phyloP scores from a whole-genome alignment of 1,284 basidiomycete genomes.

The Leccinum pallidistipes region DNA sequence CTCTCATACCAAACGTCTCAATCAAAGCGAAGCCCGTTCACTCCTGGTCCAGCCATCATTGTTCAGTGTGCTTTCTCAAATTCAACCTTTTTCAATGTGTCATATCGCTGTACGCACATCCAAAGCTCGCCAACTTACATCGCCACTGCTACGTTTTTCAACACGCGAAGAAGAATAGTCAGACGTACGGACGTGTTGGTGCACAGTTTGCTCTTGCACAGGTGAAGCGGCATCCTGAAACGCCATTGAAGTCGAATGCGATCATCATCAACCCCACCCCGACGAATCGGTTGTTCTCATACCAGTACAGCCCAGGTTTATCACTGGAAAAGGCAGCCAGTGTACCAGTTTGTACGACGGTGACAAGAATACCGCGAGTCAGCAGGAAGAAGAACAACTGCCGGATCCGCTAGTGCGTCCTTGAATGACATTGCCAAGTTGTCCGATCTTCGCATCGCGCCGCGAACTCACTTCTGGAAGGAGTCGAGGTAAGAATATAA shows the following conservation, averaged over 20 bases:
- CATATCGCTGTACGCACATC: neutral
- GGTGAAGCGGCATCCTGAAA: conserved; percentile 9
- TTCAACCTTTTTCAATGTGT: conserved; percentile 10
- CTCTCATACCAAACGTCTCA: neutral
- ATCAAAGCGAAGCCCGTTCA: conserved; percentile 3
- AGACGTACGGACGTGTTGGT: conserved; percentile 10
- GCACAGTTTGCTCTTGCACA: conserved; percentile 16
- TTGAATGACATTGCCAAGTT: neutral
- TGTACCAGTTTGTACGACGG: conserved; percentile 5
- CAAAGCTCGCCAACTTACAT: conserved; percentile 4
- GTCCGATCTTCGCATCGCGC: neutral
- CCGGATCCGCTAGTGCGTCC: conserved; percentile 9
- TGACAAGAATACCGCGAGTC: conserved; percentile 19
- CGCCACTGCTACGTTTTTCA: conserved; percentile 6
- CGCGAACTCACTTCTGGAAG: conserved; percentile 5
- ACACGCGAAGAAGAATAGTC: neutral
- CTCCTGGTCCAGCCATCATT: conserved; percentile 1
- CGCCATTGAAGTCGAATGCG: neutral
- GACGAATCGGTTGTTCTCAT: neutral
- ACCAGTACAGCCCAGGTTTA: conserved; percentile 9
- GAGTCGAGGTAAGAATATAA: conserved; percentile 14
- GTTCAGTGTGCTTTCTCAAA: conserved; percentile 5
- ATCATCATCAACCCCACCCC: neutral
- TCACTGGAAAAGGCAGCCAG: neutral
- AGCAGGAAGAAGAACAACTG: conserved; percentile 13